phyloP scores from a whole-genome alignment of 495 filamentous ascomycete genomes.

The Filosporella fistucella region DNA sequence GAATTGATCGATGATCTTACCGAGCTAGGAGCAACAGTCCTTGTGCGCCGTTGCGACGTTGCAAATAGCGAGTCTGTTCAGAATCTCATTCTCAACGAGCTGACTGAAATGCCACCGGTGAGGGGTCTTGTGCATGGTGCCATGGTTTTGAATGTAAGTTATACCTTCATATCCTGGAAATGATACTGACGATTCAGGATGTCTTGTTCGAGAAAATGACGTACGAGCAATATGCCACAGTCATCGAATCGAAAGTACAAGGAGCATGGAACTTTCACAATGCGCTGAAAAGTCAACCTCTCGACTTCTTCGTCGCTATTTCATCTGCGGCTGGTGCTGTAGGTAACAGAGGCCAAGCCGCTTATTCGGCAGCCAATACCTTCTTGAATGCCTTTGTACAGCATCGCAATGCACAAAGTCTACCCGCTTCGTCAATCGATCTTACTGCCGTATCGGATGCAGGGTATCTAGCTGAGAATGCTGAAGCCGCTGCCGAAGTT shows the following conservation, averaged over 20 bases:
- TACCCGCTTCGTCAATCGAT: constrained; percentile 47
- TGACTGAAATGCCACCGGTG: constrained; percentile 39
- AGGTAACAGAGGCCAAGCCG: constrained; percentile 57
- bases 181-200: constrained; percentile 34
- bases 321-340: constrained; percentile 57
- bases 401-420: constrained; percentile 37
- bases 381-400: constrained; percentile 53
- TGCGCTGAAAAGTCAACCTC: constrained; percentile 29
- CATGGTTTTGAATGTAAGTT: constrained; percentile 42
- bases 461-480: constrained; percentile 27
- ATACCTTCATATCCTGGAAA: not conserved
- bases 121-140: constrained; percentile 45
- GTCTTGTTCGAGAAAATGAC: constrained; percentile 52
- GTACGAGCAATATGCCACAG: constrained; percentile 40
- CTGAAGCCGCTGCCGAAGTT: constrained; percentile 40
- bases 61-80: constrained; percentile 19
- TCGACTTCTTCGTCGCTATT: constrained; percentile 66
- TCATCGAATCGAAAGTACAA: constrained; percentile 49
- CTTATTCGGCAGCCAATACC: constrained; percentile 61
- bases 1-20: constrained; percentile 15
- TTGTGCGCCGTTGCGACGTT: constrained; percentile 34
- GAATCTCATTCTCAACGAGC: constrained; percentile 5
- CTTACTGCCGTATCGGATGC: constrained; percentile 40
- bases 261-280: constrained; percentile 56
- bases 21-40: constrained; percentile 19